Evolutionary conservation across 2,329 filamentous ascomycete species (phyloP).

Genomic region (Trichoderma brevicompactum): DNA sequence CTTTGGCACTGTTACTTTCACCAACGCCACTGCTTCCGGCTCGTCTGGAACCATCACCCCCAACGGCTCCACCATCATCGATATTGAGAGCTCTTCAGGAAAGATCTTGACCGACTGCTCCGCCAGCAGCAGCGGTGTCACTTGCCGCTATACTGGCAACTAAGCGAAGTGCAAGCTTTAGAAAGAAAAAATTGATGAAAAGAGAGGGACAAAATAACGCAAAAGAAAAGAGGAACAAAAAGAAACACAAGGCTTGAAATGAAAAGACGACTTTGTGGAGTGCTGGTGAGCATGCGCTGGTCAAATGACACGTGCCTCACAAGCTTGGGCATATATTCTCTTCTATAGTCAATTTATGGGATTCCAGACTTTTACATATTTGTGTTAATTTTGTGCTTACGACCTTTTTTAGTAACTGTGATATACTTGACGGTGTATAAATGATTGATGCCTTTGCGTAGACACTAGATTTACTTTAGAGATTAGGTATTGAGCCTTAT

Average conservation of each 20-base stretch:
- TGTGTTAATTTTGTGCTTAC: neutral
- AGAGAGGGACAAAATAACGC: neutral
- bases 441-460: no score
- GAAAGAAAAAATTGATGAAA: neutral
- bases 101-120: conserved; percentile 3
- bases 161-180: no score
- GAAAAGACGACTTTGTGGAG: neutral
- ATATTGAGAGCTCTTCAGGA: conserved; percentile 29
- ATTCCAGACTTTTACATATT: neutral
- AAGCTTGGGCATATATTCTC: neutral
- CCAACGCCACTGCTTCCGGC: conserved; percentile 34
- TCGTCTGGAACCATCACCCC: conserved; percentile 33
- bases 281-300: neutral
- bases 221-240: neutral
- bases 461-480: no score
- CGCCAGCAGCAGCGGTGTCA: conserved; percentile 3
- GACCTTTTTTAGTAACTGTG: no score
- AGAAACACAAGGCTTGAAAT: neutral
- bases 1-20: conserved; percentile 40
- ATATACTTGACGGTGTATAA: no score
- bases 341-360: neutral
- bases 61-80: conserved; percentile 31
- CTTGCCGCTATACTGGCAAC: neutral
- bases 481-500: neutral
- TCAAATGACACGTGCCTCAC: neutral